phyloP scores from a whole-genome alignment of 192 early-diverging fungal species.

The Umbelopsis sp. region DNA sequence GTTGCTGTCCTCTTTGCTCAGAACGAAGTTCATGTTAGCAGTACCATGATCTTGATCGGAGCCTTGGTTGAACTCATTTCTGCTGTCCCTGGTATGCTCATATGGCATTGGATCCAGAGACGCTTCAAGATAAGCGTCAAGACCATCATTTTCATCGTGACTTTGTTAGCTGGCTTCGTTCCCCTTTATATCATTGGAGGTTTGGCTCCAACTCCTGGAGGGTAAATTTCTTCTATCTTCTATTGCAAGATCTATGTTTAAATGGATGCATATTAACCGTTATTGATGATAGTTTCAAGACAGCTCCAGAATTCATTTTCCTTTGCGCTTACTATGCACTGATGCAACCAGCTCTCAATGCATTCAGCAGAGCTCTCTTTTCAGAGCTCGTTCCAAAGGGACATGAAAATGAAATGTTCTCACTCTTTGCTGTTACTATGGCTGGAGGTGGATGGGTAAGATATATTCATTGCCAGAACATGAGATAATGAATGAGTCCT shows the following conservation, averaged over 20 bases:
- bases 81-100: conserved; percentile 49
- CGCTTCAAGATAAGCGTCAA: conserved; percentile 43
- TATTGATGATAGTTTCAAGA: conserved; percentile 43
- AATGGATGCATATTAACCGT: background rate
- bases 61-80: conserved; percentile 47
- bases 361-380: conserved; percentile 51
- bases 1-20: conserved; percentile 61
- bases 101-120: conserved; percentile 51
- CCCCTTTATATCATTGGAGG: conserved; percentile 55
- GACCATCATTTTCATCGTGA: conserved; percentile 47
- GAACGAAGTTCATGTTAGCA: conserved; percentile 50
- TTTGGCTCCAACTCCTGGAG: conserved; percentile 22
- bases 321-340: conserved; percentile 54
- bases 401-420: conserved; percentile 65
- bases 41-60: conserved; percentile 47
- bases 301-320: conserved; percentile 44
- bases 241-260: background rate
- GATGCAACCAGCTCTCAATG: conserved; percentile 38
- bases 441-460: conserved; percentile 8
- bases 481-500: background rate
- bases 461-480: background rate
- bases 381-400: conserved; percentile 62
- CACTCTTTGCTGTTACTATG: conserved; percentile 57
- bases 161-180: conserved; percentile 39
- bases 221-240: background rate